Base-by-base conservation (phyloP, 169 alveolate genomes). In the Theileria sp. region DNA sequence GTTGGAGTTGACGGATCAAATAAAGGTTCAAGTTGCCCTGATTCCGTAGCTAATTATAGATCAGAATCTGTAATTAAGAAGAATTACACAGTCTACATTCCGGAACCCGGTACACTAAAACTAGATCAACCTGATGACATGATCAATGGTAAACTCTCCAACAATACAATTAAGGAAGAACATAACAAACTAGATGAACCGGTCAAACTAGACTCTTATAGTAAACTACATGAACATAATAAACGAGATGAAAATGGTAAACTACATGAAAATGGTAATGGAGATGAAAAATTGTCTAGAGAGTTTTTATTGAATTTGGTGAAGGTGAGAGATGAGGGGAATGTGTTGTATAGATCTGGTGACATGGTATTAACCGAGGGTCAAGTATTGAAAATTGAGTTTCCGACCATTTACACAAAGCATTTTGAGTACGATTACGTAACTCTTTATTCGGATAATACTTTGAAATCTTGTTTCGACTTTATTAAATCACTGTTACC, bases 401-500 rank as follows among this genome's bases (percentile, higher is more conserved):
- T 84, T 15, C 87, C 81, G 38, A 50, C 84, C 6, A 8, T 44
- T 0, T 84, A 84, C 28, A 21, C 75, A 23, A 79, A 67, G 13
- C 64, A 56, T 77, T 23, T 19, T 7, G 90, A 77, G 62, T 78
- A 84, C 49, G 89, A 82, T 34, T 21, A 19, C 49, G 51, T 84
- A 21, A 84, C 71, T 66, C 56, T 84, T 6, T 76, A 71, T 66
- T 32, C 30, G 15, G 54, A 25, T 19, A 61, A 62, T 9, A 25
- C 66, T n/a, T 7, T 84, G 38, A 10, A 7, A 25, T 70, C 44
- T 3, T 76, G 80, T 26, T 77, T 84, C 69, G 61, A 78, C 28
- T 36, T 25, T 32, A 50, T 84, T 36, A 34, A 60, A 21, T 15
- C 32, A 34, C 75, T 77, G 3, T 30, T 51, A 23, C 26, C 38